Conservation (phyloP, 345 rosid species). For the Hirschfeldia incana region DNA sequence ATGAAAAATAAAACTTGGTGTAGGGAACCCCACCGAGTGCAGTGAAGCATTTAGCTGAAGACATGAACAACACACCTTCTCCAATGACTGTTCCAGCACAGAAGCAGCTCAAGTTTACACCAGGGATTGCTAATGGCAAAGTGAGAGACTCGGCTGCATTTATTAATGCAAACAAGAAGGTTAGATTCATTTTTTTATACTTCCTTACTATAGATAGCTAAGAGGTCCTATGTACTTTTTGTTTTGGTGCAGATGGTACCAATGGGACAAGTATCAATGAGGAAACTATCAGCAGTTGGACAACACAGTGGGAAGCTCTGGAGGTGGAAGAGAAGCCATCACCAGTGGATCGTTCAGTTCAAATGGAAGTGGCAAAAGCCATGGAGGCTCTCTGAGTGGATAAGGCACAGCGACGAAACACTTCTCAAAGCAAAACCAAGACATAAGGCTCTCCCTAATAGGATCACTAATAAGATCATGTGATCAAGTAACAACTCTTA, state of each 20-base stretch:
- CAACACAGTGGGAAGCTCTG: constrained; percentile 81
- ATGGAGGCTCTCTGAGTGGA: constrained; percentile 96
- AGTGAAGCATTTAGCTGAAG: constrained; percentile 64
- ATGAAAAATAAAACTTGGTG: constrained; percentile 20
- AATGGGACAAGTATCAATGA: constrained; percentile 71
- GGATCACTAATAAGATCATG: constrained; percentile 20
- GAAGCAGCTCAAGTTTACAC: constrained; percentile 89
- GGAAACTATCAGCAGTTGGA: constrained; percentile 66
- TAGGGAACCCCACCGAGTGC: constrained; percentile 66
- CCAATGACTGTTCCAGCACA: constrained; percentile 82
- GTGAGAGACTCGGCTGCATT: constrained; percentile 63
- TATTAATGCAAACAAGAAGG: constrained; percentile 70
- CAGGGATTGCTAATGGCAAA: constrained; percentile 78
- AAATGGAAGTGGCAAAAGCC: constrained; percentile 99
- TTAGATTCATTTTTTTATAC: constrained; percentile 32
- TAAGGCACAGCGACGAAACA: constrained; percentile 84
- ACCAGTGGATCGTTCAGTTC: constrained; percentile 94
- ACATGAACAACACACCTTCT: constrained; percentile 55
- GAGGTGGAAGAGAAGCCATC: constrained; percentile 99
- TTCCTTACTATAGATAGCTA: background rate
- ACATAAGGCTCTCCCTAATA: constrained; percentile 48
- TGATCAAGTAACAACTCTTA: constrained; percentile 24
- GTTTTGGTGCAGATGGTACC: constrained; percentile 77
- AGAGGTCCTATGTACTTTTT: background rate
- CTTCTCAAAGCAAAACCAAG: constrained; percentile 60